phyloP scores from a whole-genome alignment of 805 yeast species.

The Ascoidea rubescens region DNA sequence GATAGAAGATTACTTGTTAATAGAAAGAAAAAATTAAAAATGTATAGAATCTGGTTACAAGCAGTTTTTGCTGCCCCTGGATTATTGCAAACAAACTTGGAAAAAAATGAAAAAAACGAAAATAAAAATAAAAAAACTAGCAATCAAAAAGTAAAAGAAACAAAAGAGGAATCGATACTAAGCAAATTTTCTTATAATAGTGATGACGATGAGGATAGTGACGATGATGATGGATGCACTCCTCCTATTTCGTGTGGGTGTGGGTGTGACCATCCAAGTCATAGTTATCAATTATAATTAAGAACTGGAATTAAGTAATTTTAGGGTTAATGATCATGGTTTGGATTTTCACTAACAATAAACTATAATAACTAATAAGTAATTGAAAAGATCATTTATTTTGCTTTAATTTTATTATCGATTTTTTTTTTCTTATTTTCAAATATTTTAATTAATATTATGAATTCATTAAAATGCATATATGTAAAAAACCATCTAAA shows the following conservation, averaged over 20 bases:
- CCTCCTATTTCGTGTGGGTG: slow-evolving; percentile 11
- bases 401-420: too few relatives aligned
- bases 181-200: slow-evolving; percentile 4
- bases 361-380: too few relatives aligned
- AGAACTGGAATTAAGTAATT: too few relatives aligned
- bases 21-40: slow-evolving; percentile 80
- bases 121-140: not conserved
- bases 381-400: too few relatives aligned
- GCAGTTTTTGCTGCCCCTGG: slow-evolving; percentile 54
- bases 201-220: slow-evolving; percentile 5
- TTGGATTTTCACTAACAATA: too few relatives aligned
- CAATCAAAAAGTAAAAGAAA: not conserved
- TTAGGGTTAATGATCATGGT: too few relatives aligned
- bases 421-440: too few relatives aligned
- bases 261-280: not conserved
- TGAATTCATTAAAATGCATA: slow-evolving; percentile 10
- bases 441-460: too few relatives aligned
- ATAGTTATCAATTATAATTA: too few relatives aligned
- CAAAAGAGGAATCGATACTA: not conserved
- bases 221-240: slow-evolving; percentile 8
- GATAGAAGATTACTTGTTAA: slow-evolving; percentile 87
- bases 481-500: slow-evolving; percentile 56
- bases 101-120: not conserved
- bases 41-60: slow-evolving; percentile 96
- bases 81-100: not conserved